A percentile compares a stretch with the other conserved stretches of the same genome.
Conservation (phyloP, 495 filamentous ascomycete genomes). For the Corynascus novoguineensis region DNA sequence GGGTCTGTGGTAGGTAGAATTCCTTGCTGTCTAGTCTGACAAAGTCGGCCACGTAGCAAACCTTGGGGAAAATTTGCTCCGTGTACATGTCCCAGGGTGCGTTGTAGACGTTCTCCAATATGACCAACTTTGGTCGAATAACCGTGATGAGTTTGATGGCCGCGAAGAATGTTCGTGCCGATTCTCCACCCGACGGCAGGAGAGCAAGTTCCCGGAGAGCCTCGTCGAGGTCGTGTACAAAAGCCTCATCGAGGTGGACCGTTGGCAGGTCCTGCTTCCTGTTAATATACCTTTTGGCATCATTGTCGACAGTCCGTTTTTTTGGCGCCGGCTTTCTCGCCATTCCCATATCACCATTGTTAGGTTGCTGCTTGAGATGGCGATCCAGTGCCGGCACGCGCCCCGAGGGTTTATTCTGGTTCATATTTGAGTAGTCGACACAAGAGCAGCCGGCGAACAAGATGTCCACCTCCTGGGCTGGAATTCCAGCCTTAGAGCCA, state of each 20-base stretch:
- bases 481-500: slow-evolving; percentile 55
- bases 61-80: slow-evolving; percentile 38
- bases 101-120: slow-evolving; percentile 67
- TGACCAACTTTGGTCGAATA: slow-evolving; percentile 56
- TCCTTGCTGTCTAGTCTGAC: slow-evolving; percentile 61
- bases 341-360: no score
- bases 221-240: slow-evolving; percentile 17
- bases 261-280: no score
- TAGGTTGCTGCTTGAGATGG: slow-evolving; percentile 4
- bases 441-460: slow-evolving; percentile 74
- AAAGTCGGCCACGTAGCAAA: slow-evolving; percentile 51
- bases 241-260: not conserved
- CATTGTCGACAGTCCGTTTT: not conserved
- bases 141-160: slow-evolving; percentile 53
- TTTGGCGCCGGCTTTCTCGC: not conserved
- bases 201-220: slow-evolving; percentile 25
- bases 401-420: slow-evolving; percentile 37
- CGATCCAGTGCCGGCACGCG: slow-evolving; percentile 4
- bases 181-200: slow-evolving; percentile 53
- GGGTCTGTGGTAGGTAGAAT: slow-evolving; percentile 76
- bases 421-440: slow-evolving; percentile 63
- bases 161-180: slow-evolving; percentile 61
- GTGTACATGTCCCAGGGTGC: slow-evolving; percentile 60
- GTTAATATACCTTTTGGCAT: not conserved
- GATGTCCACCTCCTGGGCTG: slow-evolving; percentile 53